A percentile compares a stretch with the other conserved stretches of the same genome.
phyloP scores from a whole-genome alignment of 2,329 filamentous ascomycete genomes.

The Diaporthe vaccinii region DNA sequence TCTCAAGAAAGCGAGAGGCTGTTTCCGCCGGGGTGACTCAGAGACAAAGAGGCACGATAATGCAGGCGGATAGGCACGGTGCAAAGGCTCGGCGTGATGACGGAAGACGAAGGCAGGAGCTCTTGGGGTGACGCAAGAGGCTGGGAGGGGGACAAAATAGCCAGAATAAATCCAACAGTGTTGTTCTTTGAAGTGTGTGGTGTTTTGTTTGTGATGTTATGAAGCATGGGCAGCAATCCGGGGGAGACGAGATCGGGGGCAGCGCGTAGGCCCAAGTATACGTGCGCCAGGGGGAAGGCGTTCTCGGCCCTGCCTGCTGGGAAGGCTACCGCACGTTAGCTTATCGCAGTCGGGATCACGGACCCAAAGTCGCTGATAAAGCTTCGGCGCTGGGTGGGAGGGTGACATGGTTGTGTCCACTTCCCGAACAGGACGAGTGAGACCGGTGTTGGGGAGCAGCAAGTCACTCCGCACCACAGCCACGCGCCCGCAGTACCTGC shows the following conservation, averaged over 20 bases:
- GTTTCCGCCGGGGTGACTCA: slow-evolving; percentile 41
- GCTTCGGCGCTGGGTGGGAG: slow-evolving; percentile 17
- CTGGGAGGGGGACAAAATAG: neutral
- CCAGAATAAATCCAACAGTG: slow-evolving; percentile 5
- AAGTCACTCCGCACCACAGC: slow-evolving; percentile 19
- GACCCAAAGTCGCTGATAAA: slow-evolving; percentile 29
- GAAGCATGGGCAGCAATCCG: slow-evolving; percentile 17
- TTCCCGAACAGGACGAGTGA: slow-evolving; percentile 21
- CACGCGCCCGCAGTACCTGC: slow-evolving; percentile 14
- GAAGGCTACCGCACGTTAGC: slow-evolving; percentile 9
- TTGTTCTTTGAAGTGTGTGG: slow-evolving; percentile 26
- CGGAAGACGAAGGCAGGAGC: neutral
- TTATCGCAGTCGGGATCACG: slow-evolving; percentile 34
- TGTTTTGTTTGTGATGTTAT: slow-evolving; percentile 26
- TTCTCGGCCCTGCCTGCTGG: slow-evolving; percentile 22
- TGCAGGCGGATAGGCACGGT: slow-evolving; percentile 31
- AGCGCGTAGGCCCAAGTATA: slow-evolving; percentile 33
- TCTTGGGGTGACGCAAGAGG: slow-evolving; percentile 7
- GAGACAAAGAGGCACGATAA: slow-evolving; percentile 39
- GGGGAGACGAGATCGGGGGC: slow-evolving; percentile 27
- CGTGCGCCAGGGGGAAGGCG: slow-evolving; percentile 29
- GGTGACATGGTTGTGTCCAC: slow-evolving; percentile 31
- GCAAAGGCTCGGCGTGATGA: slow-evolving; percentile 37
- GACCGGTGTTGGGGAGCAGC: slow-evolving; percentile 5
- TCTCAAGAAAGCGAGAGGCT: slow-evolving; percentile 35